Base-by-base conservation (phyloP, 1,139 yeast genomes). In the Candida sp. region DNA sequence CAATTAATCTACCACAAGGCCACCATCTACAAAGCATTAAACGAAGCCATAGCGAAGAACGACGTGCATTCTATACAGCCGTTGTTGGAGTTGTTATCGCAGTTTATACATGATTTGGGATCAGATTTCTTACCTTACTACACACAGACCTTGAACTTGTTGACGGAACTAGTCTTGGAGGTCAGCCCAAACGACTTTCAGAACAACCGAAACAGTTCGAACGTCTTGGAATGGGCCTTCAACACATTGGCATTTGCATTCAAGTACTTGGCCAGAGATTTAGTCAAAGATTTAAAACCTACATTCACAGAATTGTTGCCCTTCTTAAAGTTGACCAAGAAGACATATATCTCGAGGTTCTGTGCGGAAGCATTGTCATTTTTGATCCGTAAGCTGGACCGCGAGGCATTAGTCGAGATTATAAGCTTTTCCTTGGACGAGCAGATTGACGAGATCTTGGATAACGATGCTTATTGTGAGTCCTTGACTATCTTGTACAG, bases 361-460 rank as follows among this genome's bases (percentile, higher is more conserved):
- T 86, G 97, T 33, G 93, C 98, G 0, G 98, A 94, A 66, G 94
- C 98, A 0, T 68, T 94, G 47, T 90, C 98, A 0, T 94, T 89
- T 60, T 74, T 94, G 53, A 75, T 94, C 9, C 82, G 96, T 63
- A 91, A 90, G 66, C 80, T 89, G 60, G 77, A 77, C 22, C 66
- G 77, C 0, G 78, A 77, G 1, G 73, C 81, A 4, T 69, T 92
- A 44, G 62, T 66, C 2, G 57, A 63, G 0, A 80, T 88, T 41
- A 70, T 89, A 5, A 62, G 70, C 1, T 81, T 75, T 57, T 75
- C 88, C 4, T 75, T 90, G 48, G 61, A 68, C n/a, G 81, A 81
- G 31, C 76, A 82, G 34, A 63, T 65, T 17, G 69, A 63, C 3
- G 49, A 59, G 25, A 62, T 68, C 4, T 58, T 64, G 4, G 70